These are phyloP conservation scores for Castanea crenata DNA, from an alignment of 306 rosid species.

Conservation along the genomic window DNA sequence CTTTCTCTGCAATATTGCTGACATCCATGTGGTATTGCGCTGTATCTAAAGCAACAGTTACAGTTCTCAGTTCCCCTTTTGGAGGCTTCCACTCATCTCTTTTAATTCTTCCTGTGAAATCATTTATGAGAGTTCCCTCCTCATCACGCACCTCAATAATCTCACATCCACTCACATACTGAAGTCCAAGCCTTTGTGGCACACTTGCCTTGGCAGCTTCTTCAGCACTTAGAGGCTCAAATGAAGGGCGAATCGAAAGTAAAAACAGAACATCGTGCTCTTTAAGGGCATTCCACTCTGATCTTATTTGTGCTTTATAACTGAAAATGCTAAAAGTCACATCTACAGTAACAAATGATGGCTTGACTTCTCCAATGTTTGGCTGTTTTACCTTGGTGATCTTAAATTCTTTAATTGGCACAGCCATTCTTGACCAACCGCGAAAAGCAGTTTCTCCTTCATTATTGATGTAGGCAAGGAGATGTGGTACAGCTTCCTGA, in stretches of 20 bases:
- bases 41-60: constrained; percentile 93
- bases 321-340: constrained; percentile 86
- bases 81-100: constrained; percentile 99
- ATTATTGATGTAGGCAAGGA: constrained; percentile 77
- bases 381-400: constrained; percentile 85
- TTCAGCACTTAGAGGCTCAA: constrained; percentile 89
- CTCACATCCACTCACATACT: constrained; percentile 94
- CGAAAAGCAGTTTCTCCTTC: constrained; percentile 92
- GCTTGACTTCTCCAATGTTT: constrained; percentile 98
- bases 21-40: constrained; percentile 98
- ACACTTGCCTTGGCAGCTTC: constrained; percentile 89
- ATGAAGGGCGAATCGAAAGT: constrained; percentile 84
- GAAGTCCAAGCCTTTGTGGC: constrained; percentile 92
- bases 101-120: constrained; percentile 86
- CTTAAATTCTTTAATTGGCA: constrained; percentile 82
- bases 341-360: constrained; percentile 87
- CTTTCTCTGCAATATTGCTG: constrained; percentile 81
- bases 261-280: constrained; percentile 95
- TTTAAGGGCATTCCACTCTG: constrained; percentile 95
- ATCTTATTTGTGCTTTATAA: constrained; percentile 83
- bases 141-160: constrained; percentile 87
- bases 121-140: constrained; percentile 93
- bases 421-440: constrained; percentile 99
- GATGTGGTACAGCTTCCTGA: constrained; percentile 98
- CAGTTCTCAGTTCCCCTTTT: constrained; percentile 93